These are phyloP conservation scores for Tuctoria greenei DNA, from an alignment of 176 grass and related monocot species.

Conservation along the genomic window DNA sequence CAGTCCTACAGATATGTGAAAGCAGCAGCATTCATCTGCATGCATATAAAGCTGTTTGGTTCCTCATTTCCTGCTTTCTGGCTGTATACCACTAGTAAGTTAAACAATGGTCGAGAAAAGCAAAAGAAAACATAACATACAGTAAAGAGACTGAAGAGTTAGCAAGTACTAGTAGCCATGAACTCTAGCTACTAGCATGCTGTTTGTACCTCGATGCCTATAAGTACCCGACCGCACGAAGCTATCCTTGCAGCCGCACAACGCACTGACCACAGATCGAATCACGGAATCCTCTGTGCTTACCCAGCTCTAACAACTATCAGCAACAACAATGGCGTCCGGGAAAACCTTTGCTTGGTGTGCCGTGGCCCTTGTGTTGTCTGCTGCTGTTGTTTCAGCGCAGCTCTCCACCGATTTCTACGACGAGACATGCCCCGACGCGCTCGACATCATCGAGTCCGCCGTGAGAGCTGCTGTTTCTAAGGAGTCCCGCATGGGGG, in stretches of 20 bases:
- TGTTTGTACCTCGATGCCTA: background rate
- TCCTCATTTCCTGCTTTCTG: constrained; percentile 24
- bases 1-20: background rate
- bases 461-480: constrained; percentile 48
- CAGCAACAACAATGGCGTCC: constrained; percentile 46
- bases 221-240: constrained; percentile 38
- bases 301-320: background rate
- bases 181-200: background rate
- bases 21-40: background rate
- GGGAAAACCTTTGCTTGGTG: background rate
- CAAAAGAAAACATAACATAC: background rate
- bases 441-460: constrained; percentile 49
- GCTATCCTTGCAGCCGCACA: constrained; percentile 26
- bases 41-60: constrained; percentile 10
- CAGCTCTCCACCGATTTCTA: constrained; percentile 61
- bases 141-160: background rate
- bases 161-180: background rate
- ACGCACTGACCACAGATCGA: background rate
- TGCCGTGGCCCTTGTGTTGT: constrained; percentile 24
- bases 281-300: background rate
- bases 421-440: constrained; percentile 48
- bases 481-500: constrained; percentile 64
- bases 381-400: constrained; percentile 31
- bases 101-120: constrained; percentile 19
- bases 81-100: constrained; percentile 43